Evolutionary conservation across 768 basidiomycete genomes (phyloP).

Genomic region (Tricholoma bakamatsutake): DNA sequence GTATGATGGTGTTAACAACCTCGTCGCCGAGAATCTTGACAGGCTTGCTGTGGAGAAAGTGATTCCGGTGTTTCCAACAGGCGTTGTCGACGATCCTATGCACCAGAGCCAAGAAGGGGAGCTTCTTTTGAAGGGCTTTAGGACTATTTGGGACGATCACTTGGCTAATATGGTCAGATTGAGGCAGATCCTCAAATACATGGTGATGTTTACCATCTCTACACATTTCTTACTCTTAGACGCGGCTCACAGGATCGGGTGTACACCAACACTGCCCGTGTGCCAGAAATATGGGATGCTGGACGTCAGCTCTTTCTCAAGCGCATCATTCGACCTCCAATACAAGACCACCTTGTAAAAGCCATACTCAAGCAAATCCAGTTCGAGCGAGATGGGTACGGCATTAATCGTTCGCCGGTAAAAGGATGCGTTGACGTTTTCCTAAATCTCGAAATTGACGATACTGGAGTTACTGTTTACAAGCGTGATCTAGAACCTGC

Average conservation of each 20-base stretch:
- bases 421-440: constrained; percentile 87
- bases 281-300: constrained; percentile 77
- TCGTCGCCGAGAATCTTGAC: constrained; percentile 81
- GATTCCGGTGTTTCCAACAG: constrained; percentile 76
- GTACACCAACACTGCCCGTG: constrained; percentile 65
- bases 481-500: constrained; percentile 78
- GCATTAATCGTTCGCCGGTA: constrained; percentile 86
- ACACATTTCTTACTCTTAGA: background rate
- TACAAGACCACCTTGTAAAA: constrained; percentile 74
- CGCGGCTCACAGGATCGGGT: constrained; percentile 74
- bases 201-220: constrained; percentile 46
- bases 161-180: constrained; percentile 82
- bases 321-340: constrained; percentile 73
- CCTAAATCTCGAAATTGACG: constrained; percentile 53
- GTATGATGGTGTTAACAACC: constrained; percentile 76
- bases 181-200: constrained; percentile 89
- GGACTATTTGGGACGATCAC: constrained; percentile 92
- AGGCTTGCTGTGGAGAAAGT: constrained; percentile 70
- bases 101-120: constrained; percentile 84
- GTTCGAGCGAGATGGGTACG: constrained; percentile 87
- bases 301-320: constrained; percentile 80
- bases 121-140: constrained; percentile 73
- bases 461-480: constrained; percentile 60
- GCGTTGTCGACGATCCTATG: constrained; percentile 58
- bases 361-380: constrained; percentile 86